Base-by-base conservation (phyloP, 257 asterid species). In the Misopates orontium region DNA sequence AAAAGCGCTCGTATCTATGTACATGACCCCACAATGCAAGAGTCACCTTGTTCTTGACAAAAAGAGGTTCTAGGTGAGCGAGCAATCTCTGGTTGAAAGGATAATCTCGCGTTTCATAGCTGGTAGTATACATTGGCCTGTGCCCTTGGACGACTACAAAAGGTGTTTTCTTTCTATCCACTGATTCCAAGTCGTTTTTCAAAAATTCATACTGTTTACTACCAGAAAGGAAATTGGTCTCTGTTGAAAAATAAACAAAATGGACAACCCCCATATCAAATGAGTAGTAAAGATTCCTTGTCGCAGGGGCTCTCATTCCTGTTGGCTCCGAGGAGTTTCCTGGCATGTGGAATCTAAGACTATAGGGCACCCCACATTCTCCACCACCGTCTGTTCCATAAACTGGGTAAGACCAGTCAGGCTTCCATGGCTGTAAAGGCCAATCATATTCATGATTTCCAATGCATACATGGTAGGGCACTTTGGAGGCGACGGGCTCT, bases 391-490 rank as follows among this genome's bases (percentile, higher is more conserved):
- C 99, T 69, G 52, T 86, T 39, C 85, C 83, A 52, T 87, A 93
- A 28, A 84, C 72, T 0, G 68, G 32, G 28, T 60, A 60, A 24
- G 97, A 63, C 97, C 99, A 93, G 13, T 87, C 95, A 10, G 99
- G 97, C 62, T 61, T 90, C 99, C 99, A 93, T 12, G 96, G 97
- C 79, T 93, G 97, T 22, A 67, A 68, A 0, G 86, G 97, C 96
- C 97, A 93, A 62, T 93, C 91, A 44, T 93, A 93, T 68, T 93
- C 99, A 10, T 93, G 97, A 75, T 93, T 93, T 32, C 99, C 99
- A 1, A 90, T 87, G 71, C 99, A 90, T 1, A 93, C 99, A 62
- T 87, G 96, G 74, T 93, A 90, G 0, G 99, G 96, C 5, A 86
- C 90, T 72, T 56, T 74, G 69, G 97, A 84, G 4, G 97, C 97